Evolutionary conservation across 192 early-diverging fungal species (phyloP).

Genomic region (Mortierella claussenii): DNA sequence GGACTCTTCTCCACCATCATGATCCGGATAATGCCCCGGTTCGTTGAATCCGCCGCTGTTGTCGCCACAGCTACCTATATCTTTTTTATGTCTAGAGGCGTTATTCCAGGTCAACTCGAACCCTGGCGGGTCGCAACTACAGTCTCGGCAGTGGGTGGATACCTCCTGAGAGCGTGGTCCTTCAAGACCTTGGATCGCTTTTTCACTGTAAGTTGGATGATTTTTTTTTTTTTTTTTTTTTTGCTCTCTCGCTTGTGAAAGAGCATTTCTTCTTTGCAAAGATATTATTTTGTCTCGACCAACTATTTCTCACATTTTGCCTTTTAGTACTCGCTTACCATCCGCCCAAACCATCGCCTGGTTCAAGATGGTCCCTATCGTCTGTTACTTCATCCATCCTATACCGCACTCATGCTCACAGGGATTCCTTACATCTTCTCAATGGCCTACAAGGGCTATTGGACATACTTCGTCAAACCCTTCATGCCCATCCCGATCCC

Average conservation of each 20-base stretch:
- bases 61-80: neutral
- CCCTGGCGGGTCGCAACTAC: conserved; percentile 10
- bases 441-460: conserved; percentile 18
- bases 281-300: neutral
- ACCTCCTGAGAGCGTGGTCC: conserved; percentile 12
- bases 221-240: conserved; percentile 1
- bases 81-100: conserved; percentile 10
- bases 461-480: conserved; percentile 19
- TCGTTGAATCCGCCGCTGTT: neutral
- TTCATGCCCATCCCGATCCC: conserved; percentile 16
- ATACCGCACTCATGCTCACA: conserved; percentile 26
- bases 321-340: conserved; percentile 12
- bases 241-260: neutral
- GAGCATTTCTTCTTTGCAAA: neutral
- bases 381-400: conserved; percentile 31
- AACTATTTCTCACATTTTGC: neutral
- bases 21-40: neutral
- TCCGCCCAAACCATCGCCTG: conserved; percentile 19
- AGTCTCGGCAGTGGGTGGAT: neutral
- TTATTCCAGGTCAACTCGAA: conserved; percentile 11
- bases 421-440: conserved; percentile 22
- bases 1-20: conserved; percentile 15
- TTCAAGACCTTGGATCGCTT: conserved; percentile 30
- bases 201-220: conserved; percentile 21
- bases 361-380: conserved; percentile 35